Evolutionary conservation across 805 yeast genomes (phyloP).

Genomic region (Nakazawaea sp.): DNA sequence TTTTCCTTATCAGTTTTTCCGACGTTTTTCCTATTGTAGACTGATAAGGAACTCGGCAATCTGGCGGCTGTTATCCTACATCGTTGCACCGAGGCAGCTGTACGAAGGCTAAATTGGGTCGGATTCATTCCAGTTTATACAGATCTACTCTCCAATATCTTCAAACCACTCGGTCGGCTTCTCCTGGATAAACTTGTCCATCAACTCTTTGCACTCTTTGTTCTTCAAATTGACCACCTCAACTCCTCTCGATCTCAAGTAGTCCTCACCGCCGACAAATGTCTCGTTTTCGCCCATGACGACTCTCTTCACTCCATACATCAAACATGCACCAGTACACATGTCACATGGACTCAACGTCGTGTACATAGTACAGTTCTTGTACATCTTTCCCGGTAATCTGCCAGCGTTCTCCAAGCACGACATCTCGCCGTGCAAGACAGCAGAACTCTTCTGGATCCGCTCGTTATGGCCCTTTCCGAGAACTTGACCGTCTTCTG

Average conservation of each 20-base stretch:
- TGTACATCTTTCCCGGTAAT: conserved; percentile 70
- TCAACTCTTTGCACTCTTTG: conserved; percentile 57
- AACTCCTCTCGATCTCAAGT: conserved; percentile 59
- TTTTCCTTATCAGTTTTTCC: too few relatives aligned
- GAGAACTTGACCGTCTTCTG: conserved; percentile 69
- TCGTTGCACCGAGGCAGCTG: background rate
- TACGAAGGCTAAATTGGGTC: background rate
- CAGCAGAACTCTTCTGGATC: conserved; percentile 77
- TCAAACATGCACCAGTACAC: conserved; percentile 90
- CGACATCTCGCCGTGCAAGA: conserved; percentile 87
- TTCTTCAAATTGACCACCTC: conserved; percentile 60
- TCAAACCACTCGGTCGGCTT: conserved; percentile 77
- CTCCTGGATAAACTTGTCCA: conserved; percentile 73
- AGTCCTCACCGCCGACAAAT: conserved; percentile 78
- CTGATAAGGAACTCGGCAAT: too few relatives aligned
- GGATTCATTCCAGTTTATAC: background rate
- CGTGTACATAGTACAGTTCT: conserved; percentile 85
- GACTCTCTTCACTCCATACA: conserved; percentile 83
- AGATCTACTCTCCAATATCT: conserved; percentile 53
- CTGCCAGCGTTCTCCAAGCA: conserved; percentile 90
- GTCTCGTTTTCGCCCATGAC: conserved; percentile 87
- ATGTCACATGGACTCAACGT: conserved; percentile 89
- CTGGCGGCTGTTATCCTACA: too few relatives aligned
- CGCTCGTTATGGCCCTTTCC: conserved; percentile 91
- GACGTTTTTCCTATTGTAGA: too few relatives aligned